These are phyloP conservation scores for Haplosporangium gracile DNA, from an alignment of 192 early-diverging fungal species.

Conservation along the genomic window DNA sequence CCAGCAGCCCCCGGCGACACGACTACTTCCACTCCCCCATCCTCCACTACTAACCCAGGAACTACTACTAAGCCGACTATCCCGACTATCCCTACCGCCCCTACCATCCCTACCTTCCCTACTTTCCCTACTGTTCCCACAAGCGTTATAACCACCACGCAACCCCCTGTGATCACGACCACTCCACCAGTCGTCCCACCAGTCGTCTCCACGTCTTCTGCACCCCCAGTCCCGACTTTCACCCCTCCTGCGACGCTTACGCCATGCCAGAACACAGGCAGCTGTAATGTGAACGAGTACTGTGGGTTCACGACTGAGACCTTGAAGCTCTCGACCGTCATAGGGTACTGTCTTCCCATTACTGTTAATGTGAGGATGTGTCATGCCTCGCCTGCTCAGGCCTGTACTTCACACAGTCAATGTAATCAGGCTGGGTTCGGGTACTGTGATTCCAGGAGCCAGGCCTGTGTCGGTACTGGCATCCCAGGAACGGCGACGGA, in stretches of 20 bases:
- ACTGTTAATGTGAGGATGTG: neutral
- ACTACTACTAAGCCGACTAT: neutral
- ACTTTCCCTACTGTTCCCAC: neutral
- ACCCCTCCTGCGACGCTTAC: neutral
- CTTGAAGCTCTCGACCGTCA: neutral
- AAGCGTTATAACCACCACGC: neutral
- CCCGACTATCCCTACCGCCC: neutral
- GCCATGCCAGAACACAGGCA: conserved; percentile 5
- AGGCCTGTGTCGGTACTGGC: conserved; percentile 28
- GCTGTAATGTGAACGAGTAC: conserved; percentile 17
- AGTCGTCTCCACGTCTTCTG: neutral
- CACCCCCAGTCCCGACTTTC: neutral
- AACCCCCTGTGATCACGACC: neutral
- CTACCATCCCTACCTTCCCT: neutral
- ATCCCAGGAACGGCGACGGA: conserved; percentile 2
- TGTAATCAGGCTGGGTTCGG: conserved; percentile 18
- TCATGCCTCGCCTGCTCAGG: neutral
- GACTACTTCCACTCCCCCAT: neutral
- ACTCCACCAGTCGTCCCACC: neutral
- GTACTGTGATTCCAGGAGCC: conserved; percentile 10
- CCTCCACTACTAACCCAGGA: neutral
- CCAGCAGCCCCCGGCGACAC: neutral
- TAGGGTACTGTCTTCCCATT: conserved; percentile 22
- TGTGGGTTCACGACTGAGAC: neutral
- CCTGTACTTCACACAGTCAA: conserved; percentile 4